These are phyloP conservation scores for Rutidosis leptorrhynchoides DNA, from an alignment of 129 eudicot genomes.

Conservation along the genomic window DNA sequence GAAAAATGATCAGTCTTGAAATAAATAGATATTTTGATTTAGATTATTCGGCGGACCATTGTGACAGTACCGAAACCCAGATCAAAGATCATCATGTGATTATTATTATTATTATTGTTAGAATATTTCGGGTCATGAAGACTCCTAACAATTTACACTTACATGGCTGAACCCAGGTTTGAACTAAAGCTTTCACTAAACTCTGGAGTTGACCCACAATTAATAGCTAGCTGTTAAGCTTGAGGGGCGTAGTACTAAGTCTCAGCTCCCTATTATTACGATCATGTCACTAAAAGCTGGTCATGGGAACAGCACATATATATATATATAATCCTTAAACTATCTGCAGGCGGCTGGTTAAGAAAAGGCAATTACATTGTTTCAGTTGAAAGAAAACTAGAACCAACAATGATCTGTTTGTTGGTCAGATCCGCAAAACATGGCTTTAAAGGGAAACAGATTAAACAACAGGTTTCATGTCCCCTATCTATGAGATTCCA, in stretches of 20 bases:
- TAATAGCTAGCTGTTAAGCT: conserved; percentile 37
- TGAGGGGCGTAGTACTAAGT: conserved; percentile 18
- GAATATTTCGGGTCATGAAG: not conserved
- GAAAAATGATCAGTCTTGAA: not conserved
- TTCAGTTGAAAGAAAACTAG: not conserved
- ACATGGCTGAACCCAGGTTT: conserved; percentile 15
- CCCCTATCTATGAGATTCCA: not conserved
- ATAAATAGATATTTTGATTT: not conserved
- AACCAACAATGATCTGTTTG: not conserved
- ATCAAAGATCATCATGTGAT: not conserved
- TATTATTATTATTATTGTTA: no score
- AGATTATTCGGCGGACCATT: not conserved
- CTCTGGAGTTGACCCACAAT: conserved; percentile 29
- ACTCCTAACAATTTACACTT: conserved; percentile 28
- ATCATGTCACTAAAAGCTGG: conserved; percentile 17
- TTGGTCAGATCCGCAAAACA: not conserved
- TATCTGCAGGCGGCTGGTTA: conserved; percentile 9
- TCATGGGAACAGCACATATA: conserved; percentile 15
- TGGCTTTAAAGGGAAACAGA: not conserved
- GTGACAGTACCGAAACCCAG: not conserved
- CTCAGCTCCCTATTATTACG: conserved; percentile 9
- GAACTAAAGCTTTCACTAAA: conserved; percentile 42
- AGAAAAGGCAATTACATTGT: not conserved
- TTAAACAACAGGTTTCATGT: not conserved
- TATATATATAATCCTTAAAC: not conserved